Evolutionary conservation across 2,329 filamentous ascomycete genomes (phyloP).

Genomic region (Diaporthe nobilis): DNA sequence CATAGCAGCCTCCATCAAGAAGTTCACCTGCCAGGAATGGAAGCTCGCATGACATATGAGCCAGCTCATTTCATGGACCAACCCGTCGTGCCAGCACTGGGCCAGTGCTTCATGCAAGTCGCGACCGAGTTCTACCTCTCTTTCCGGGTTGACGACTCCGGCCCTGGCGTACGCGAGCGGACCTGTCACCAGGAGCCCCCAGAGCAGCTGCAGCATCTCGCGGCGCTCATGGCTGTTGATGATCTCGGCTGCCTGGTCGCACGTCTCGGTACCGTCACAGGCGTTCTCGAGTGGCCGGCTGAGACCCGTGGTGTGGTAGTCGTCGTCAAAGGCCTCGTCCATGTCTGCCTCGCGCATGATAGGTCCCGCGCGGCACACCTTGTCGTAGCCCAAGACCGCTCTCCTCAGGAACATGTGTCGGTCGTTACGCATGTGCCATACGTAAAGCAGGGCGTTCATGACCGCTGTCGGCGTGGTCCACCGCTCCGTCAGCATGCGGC

Average conservation of each 20-base stretch:
- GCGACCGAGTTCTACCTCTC: constrained; percentile 10
- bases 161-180: constrained; percentile 17
- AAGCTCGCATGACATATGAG: constrained; percentile 24
- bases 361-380: neutral
- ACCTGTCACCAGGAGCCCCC: neutral
- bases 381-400: constrained; percentile 2
- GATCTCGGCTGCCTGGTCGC: constrained; percentile 14
- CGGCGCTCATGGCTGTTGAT: constrained; percentile 12
- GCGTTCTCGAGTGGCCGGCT: constrained; percentile 14
- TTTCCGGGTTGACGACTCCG: neutral
- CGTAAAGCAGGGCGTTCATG: neutral
- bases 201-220: constrained; percentile 2
- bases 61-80: constrained; percentile 12
- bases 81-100: constrained; percentile 23
- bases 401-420: constrained; percentile 24
- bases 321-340: constrained; percentile 19
- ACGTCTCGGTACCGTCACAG: constrained; percentile 6
- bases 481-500: constrained; percentile 13
- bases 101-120: neutral
- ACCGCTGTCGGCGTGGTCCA: constrained; percentile 2
- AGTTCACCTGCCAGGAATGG: constrained; percentile 28
- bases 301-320: constrained; percentile 23
- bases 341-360: constrained; percentile 15
- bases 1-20: constrained; percentile 27
- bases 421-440: constrained; percentile 13